These are phyloP conservation scores for Apiospora aurea DNA, from an alignment of 2,329 filamentous ascomycete species.

Conservation along the genomic window DNA sequence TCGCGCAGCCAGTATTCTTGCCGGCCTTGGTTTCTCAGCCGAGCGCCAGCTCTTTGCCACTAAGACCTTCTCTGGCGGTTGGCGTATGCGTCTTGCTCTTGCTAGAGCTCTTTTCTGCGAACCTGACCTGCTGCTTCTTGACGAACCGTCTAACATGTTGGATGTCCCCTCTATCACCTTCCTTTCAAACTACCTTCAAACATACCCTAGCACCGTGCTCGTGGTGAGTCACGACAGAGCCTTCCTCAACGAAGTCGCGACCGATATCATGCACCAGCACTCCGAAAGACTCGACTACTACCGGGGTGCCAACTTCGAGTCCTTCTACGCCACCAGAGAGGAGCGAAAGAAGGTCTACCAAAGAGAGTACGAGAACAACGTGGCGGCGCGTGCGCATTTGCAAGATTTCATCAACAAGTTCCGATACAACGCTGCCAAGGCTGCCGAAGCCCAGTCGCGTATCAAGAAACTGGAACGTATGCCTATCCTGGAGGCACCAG, in stretches of 20 bases:
- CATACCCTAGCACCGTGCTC: slow-evolving; percentile 91
- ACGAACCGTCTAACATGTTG: slow-evolving; percentile 99
- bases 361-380: slow-evolving; percentile 98
- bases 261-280: slow-evolving; percentile 98
- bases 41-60: slow-evolving; percentile 93
- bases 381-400: slow-evolving; percentile 90
- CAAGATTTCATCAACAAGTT: slow-evolving; percentile 99
- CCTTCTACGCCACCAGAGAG: slow-evolving; percentile 96
- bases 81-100: slow-evolving; percentile 96
- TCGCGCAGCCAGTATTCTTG: slow-evolving; percentile 92
- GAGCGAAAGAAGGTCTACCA: slow-evolving; percentile 96
- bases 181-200: slow-evolving; percentile 92
- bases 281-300: slow-evolving; percentile 98
- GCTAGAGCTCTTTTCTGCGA: slow-evolving; percentile 97
- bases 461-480: slow-evolving; percentile 99
- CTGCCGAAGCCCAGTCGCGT: slow-evolving; percentile 94
- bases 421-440: slow-evolving; percentile 98
- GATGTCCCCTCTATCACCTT: slow-evolving; percentile 99
- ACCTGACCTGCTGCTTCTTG: slow-evolving; percentile 91
- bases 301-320: slow-evolving; percentile 95
- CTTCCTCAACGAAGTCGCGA: slow-evolving; percentile 98
- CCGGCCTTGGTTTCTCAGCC: slow-evolving; percentile 93
- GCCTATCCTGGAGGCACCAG: slow-evolving; percentile 88
- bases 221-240: slow-evolving; percentile 99
- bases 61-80: slow-evolving; percentile 99